phyloP scores from a whole-genome alignment of 306 rosid species.

The Cercis canadensis region DNA sequence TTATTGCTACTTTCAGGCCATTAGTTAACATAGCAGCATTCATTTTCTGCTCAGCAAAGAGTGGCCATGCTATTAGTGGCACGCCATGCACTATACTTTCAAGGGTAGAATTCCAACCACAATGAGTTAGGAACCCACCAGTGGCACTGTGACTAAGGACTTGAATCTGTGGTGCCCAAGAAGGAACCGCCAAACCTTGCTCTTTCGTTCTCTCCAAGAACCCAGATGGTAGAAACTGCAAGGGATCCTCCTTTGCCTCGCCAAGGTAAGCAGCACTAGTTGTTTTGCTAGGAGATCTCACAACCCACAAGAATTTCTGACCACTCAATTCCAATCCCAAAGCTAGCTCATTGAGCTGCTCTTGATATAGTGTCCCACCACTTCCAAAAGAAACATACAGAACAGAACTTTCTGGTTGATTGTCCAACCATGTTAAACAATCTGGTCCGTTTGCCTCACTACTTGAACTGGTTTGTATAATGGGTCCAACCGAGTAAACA shows the following conservation, averaged over 20 bases:
- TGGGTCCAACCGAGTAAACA: conserved; percentile 51
- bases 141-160: neutral
- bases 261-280: conserved; percentile 19
- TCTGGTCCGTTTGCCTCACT: conserved; percentile 1
- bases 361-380: neutral
- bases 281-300: conserved; percentile 37
- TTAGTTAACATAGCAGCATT: neutral
- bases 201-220: conserved; percentile 35
- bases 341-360: conserved; percentile 45
- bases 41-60: neutral
- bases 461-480: conserved; percentile 31
- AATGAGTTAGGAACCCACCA: neutral
- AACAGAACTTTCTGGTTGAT: conserved; percentile 25
- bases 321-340: conserved; percentile 47
- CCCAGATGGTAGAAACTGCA: conserved; percentile 38
- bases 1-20: neutral
- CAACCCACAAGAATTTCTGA: conserved; percentile 30
- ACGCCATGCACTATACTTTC: neutral
- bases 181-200: neutral
- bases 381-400: conserved; percentile 44
- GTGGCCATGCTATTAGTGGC: neutral
- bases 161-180: neutral
- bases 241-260: conserved; percentile 23
- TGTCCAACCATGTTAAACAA: conserved; percentile 37
- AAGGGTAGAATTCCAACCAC: neutral